Evolutionary conservation across 495 filamentous ascomycete species (phyloP), one percentile per base, ranked within the genome.

Genomic region (Darksidea phi): DNA sequence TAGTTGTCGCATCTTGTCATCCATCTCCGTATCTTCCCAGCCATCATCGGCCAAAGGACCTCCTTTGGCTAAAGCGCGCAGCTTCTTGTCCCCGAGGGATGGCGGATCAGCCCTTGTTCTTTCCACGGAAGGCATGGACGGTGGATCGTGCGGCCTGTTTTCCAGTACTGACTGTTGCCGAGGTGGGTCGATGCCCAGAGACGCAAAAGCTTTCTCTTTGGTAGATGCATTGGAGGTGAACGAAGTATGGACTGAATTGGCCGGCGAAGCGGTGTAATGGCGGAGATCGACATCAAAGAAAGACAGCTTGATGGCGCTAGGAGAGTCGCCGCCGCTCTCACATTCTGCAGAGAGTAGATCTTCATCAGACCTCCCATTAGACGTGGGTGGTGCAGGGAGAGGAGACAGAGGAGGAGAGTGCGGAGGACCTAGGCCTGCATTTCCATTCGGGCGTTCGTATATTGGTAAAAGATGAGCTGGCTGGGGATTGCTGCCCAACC

Each of bases 11-110:
- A 34, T 54, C 49, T 54, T 57, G 8, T 57, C 63, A 20, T 67
- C 43, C 64, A 63, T 59, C 1, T 63, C 59, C 12, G 51, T 20
- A 43, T 56, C 60, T 28, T 60, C 64, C 54, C 49, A 67, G 49
- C 47, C 52, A 38, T 63, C 60, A 18, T 59, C 59, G 8, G 43
- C 54, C 26, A 62, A 25, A 41, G 48, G 32, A 17, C 28, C 47
- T 6, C 41, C 53, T 34, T 60, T 54, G 23, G 57, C 62, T 13
- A 57, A 17, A 1, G 53, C 32, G 2, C 47, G 54, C 10, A 51
- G n/a, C 23, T 46, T 54, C 47, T 49, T 59, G 37, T 18, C 42
- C 32, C 34, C 7, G 4, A 48, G 42, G 46, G 54, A 57, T 26
- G 36, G 20, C 28, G 41, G 45, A 21, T 43, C 56, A 6, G 57